Base-by-base conservation (phyloP, 1,139 yeast species). In the Geotrichum restrictum region DNA sequence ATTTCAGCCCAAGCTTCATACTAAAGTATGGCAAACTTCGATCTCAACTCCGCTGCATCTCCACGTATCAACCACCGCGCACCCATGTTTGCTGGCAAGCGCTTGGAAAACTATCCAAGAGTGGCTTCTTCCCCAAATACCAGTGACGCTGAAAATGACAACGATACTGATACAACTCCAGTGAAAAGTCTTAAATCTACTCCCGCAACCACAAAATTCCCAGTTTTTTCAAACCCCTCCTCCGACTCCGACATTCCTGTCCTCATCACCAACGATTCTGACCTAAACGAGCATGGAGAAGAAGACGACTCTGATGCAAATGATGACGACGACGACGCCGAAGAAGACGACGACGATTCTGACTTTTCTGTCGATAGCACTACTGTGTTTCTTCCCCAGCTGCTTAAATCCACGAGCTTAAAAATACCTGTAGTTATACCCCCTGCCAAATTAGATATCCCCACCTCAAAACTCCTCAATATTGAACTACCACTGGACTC, bases 391-490 rank as follows among this genome's bases (percentile, higher is more conserved):
- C 47, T 42, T 18, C 33, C 50, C 11, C 49, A 49, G 24, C 47
- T 36, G n/a, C 31, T 50, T 60, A 16, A 55, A 54, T 24, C 53
- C 59, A 47, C 36, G 11, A 32, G 36, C 16, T 14, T n/a, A 32
- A 32, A 32, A 6, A 4, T 5, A 14, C 5, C 5, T 5, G 6
- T 32, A 56, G 56, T 48, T 54, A 52, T 49, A 45, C 57, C 54
- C 10, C 54, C 56, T 18, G 36, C 53, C 45, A 56, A 56, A 49
- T 55, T 56, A 36, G 42, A 51, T 16, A 52, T 59, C 31, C 57
- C 60, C 3, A 52, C 56, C 39, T 65, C 64, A 22, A 60, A 62
- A 55, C 51, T 61, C 45, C 51, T 63, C 39, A 63, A 60, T 49
- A 55, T 58, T 45, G 34, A 50, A 50, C 43, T 56, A 56, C 31